Evolutionary conservation across 768 basidiomycete species (phyloP).

Genomic region (Termitomyces sp.): DNA sequence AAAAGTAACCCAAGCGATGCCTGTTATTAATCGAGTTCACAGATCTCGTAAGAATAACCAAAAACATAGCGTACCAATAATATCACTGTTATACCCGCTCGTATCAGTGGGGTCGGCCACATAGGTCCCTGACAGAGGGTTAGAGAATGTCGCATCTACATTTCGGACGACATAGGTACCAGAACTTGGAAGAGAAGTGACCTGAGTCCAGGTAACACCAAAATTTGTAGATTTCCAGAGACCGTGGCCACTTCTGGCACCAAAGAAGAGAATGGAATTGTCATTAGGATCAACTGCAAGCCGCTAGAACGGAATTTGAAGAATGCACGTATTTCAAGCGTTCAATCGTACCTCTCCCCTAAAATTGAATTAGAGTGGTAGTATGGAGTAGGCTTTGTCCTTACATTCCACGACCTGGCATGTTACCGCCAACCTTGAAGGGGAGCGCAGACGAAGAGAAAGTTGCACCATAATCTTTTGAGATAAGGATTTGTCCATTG

Average conservation of each 20-base stretch:
- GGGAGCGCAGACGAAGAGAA: conserved; percentile 48
- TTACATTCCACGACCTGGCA: conserved; percentile 64
- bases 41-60: not conserved
- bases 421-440: conserved; percentile 67
- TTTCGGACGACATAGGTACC: conserved; percentile 30
- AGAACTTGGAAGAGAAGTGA: conserved; percentile 52
- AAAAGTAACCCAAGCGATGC: conserved; percentile 62
- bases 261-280: conserved; percentile 59
- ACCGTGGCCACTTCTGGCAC: conserved; percentile 59
- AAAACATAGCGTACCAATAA: conserved; percentile 24
- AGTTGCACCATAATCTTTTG: conserved; percentile 51
- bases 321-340: not conserved
- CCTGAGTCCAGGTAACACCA: conserved; percentile 54
- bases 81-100: conserved; percentile 36
- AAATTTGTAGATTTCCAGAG: conserved; percentile 63
- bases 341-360: conserved; percentile 44
- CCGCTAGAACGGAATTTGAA: conserved; percentile 30
- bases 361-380: conserved; percentile 1
- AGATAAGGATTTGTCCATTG: conserved; percentile 59
- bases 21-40: conserved; percentile 10
- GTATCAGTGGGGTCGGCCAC: conserved; percentile 48
- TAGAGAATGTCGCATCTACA: not conserved
- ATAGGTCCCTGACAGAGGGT: conserved; percentile 37
- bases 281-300: conserved; percentile 59
- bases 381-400: conserved; percentile 10